Evolutionary conservation across 352 stramenopile genomes (phyloP).

Genomic region (Globisporangium radiosum): DNA sequence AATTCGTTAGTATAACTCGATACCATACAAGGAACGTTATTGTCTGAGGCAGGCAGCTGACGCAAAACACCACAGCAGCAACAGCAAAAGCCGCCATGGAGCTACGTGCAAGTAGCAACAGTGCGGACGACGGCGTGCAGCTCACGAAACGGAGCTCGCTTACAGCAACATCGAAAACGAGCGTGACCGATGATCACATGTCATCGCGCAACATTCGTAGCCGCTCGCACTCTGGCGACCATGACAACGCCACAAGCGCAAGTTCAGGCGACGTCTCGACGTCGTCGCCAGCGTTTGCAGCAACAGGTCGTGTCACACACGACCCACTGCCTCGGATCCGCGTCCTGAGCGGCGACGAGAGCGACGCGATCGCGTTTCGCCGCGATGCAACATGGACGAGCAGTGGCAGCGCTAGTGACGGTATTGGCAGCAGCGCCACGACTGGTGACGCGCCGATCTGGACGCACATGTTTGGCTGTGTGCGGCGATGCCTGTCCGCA

Average conservation of each 20-base stretch:
- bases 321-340: constrained; percentile 1
- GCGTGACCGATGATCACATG: background rate
- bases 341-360: background rate
- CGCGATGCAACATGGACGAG: constrained; percentile 3
- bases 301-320: background rate
- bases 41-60: background rate
- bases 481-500: constrained; percentile 14
- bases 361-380: constrained; percentile 1
- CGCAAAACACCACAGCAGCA: background rate
- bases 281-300: background rate
- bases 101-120: background rate
- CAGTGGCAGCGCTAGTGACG: background rate
- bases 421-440: background rate
- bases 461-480: constrained; percentile 10
- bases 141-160: constrained; percentile 8
- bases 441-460: background rate
- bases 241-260: constrained; percentile 4
- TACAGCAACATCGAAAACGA: background rate
- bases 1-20: too few species aligned
- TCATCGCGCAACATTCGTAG: background rate
- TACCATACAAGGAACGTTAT: too few species aligned
- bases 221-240: background rate
- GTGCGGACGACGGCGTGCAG: background rate
- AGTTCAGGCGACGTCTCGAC: background rate
- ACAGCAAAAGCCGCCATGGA: too few species aligned